Evolutionary conservation across 371 early-diverging fungal species (phyloP), one percentile per base, ranked within the genome.

Genomic region (Sporodiniella umbellata): DNA sequence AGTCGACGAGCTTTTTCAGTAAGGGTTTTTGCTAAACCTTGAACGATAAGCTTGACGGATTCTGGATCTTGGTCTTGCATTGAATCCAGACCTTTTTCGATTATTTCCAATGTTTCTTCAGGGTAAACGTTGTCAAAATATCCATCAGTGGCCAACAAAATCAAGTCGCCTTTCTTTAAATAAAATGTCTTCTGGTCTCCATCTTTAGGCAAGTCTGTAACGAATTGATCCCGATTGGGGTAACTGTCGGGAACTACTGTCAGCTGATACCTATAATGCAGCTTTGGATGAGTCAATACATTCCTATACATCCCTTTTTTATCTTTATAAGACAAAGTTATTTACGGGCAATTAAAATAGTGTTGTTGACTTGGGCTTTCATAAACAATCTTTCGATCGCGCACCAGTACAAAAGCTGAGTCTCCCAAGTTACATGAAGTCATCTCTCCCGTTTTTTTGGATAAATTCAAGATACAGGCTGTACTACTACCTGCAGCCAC

Each of bases 71-170:
- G 7, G 18, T 43, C 24, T n/a, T 62, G 53, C 15, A 76, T 46
- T 35, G 66, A 62, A 18, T 62, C 66, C 66, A 80, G 62, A 8
- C 67, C 67, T 1, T 62, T 45, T 33, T 82, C 75, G 8, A 85
- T 71, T 21, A 81, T 30, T 33, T 68, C 67, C n/a, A 83, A 54
- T 4, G 81, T 81, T 37, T 86, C 87, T 17, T 79, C 64, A 1
- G 80, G 54, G 48, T 79, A 85, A 8, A 86, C 78, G 60, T 86
- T 86, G 48, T 86, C 87, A 65, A 84, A 85, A 51, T 84, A 83
- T 0, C 87, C 87, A 54, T 86, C 87, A 0, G 87, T 85, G 0
- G 83, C 87, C 28, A 86, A 44, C n/a, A 86, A 55, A 45, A 86
- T 79, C 31, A 86, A 67, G 51, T 86, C 87, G 8, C 81, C 80